phyloP scores from a whole-genome alignment of 345 rosid species.

The Theobroma cacao region DNA sequence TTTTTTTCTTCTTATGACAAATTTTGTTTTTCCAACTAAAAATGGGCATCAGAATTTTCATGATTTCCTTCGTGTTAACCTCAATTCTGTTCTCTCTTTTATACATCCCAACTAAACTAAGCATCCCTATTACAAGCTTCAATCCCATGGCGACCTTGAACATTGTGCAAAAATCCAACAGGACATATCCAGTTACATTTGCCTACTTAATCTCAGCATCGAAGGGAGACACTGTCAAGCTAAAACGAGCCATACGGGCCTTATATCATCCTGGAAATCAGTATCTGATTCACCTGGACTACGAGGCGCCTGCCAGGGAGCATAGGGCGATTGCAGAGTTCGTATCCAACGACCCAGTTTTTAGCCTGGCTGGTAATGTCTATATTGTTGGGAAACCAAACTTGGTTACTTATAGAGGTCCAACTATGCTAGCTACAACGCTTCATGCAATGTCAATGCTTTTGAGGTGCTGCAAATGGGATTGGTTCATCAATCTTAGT shows the following conservation, averaged over 20 bases:
- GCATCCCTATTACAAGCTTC: conserved; percentile 34
- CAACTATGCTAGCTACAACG: conserved; percentile 87
- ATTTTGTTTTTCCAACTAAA: conserved; percentile 7
- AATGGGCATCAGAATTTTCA: conserved; percentile 55
- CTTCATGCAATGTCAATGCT: conserved; percentile 83
- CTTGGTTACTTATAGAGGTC: conserved; percentile 87
- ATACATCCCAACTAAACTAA: conserved; percentile 46
- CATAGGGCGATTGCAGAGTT: conserved; percentile 56
- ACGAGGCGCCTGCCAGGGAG: conserved; percentile 53
- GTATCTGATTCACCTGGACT: conserved; percentile 76
- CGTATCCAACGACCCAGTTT: conserved; percentile 52
- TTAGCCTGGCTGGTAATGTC: conserved; percentile 63
- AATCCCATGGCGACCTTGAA: conserved; percentile 38
- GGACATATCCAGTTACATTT: conserved; percentile 53
- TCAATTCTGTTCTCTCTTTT: conserved; percentile 48
- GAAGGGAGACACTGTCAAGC: conserved; percentile 58
- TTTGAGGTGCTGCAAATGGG: conserved; percentile 76
- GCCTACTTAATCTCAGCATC: conserved; percentile 89
- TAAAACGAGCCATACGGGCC: conserved; percentile 56
- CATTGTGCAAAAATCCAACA: conserved; percentile 28
- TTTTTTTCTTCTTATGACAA: neutral
- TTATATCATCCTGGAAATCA: conserved; percentile 82
- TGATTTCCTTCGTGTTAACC: conserved; percentile 50
- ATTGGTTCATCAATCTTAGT: conserved; percentile 97
- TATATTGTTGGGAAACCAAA: conserved; percentile 76